Evolutionary conservation across 768 basidiomycete species (phyloP).

Genomic region (Tephrocybe sp.): DNA sequence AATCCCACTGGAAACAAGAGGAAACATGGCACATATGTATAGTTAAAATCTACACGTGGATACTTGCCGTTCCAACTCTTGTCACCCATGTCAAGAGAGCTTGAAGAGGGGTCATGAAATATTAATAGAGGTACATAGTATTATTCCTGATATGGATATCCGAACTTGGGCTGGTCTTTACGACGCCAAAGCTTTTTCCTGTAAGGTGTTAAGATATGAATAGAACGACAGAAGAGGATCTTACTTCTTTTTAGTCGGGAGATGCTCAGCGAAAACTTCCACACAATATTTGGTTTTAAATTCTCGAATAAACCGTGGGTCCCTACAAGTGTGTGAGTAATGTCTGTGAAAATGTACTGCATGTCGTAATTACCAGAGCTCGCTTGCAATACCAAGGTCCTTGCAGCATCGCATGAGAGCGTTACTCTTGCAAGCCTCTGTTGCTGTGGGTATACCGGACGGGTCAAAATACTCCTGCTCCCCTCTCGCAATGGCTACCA

Average conservation of each 20-base stretch:
- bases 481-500: slow-evolving; percentile 88
- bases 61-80: too few species aligned
- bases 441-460: slow-evolving; percentile 86
- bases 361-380: slow-evolving; percentile 72
- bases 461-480: slow-evolving; percentile 98
- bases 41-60: too few species aligned
- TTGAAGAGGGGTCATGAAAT: too few species aligned
- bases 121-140: not conserved
- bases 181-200: slow-evolving; percentile 93
- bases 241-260: slow-evolving; percentile 87
- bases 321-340: slow-evolving; percentile 46
- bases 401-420: slow-evolving; percentile 98
- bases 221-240: slow-evolving; percentile 21
- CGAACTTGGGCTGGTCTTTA: slow-evolving; percentile 81
- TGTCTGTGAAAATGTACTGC: not conserved
- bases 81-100: too few species aligned
- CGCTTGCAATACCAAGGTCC: slow-evolving; percentile 93
- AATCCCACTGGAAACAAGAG: too few species aligned
- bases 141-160: slow-evolving; percentile 86
- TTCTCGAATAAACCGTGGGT: slow-evolving; percentile 91
- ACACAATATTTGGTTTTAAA: slow-evolving; percentile 84
- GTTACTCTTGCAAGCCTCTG: slow-evolving; percentile 94
- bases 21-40: too few species aligned
- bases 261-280: slow-evolving; percentile 84
- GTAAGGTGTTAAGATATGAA: slow-evolving; percentile 4